A percentile compares a stretch with the other conserved stretches of the same genome.
Evolutionary conservation across 495 filamentous ascomycete genomes (phyloP).

Genomic region (Cercophora newfieldiana): DNA sequence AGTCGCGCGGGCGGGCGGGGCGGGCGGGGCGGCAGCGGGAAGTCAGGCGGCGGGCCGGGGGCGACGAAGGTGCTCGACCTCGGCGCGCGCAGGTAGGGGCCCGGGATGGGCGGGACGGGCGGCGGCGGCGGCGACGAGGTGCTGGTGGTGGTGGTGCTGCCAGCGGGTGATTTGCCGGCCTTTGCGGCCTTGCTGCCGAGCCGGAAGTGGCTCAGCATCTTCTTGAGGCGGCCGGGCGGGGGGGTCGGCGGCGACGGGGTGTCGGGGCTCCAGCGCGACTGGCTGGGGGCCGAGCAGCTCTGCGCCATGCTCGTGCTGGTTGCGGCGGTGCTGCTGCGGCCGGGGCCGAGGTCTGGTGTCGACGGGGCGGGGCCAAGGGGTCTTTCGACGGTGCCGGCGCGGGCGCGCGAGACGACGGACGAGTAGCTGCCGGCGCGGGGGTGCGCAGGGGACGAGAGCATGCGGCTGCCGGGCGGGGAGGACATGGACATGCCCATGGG

Average conservation of each 20-base stretch:
- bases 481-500: background rate
- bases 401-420: background rate
- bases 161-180: background rate
- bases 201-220: background rate
- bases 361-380: background rate
- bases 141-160: background rate
- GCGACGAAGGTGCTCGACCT: background rate
- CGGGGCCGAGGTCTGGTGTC: background rate
- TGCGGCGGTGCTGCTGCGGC: background rate
- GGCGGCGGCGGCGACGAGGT: background rate
- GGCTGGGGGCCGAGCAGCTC: background rate
- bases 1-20: background rate
- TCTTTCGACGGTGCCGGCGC: too few species aligned
- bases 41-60: background rate
- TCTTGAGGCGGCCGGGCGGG: background rate
- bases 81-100: background rate
- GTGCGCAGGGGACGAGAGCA: background rate
- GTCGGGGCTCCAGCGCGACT: slow-evolving; percentile 25
- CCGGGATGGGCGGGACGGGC: background rate
- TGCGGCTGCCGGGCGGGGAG: background rate
- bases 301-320: background rate
- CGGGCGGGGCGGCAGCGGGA: background rate
- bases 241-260: slow-evolving; percentile 9
- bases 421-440: background rate
- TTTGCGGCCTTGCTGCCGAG: background rate